Conservation (phyloP, 2,329 filamentous ascomycete genomes). For the Fusarium multiceps region DNA sequence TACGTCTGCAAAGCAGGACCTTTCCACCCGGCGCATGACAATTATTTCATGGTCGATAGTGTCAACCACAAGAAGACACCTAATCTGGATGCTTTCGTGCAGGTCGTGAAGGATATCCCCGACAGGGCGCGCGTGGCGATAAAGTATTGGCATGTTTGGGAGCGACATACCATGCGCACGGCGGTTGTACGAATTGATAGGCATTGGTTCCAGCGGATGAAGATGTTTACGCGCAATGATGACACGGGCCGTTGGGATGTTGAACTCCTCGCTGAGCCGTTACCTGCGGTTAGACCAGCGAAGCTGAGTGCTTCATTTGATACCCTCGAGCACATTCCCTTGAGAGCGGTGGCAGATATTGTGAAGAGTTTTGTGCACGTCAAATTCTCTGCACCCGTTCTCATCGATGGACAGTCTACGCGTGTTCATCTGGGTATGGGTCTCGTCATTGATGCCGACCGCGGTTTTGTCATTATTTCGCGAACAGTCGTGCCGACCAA, state of each 20-base stretch:
- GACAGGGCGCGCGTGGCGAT: constrained; percentile 25
- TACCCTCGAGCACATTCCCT: constrained; percentile 84
- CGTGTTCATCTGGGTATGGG: constrained; percentile 92
- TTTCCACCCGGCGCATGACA: constrained; percentile 4
- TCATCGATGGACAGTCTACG: constrained; percentile 76
- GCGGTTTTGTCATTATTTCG: constrained; percentile 93
- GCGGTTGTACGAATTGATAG: constrained; percentile 91
- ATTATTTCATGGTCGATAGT: constrained; percentile 72
- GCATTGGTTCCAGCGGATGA: constrained; percentile 96
- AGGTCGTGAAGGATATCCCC: constrained; percentile 22
- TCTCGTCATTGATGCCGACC: constrained; percentile 92
- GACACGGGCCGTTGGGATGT: constrained; percentile 94
- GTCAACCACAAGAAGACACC: constrained; percentile 86
- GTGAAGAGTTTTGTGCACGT: constrained; percentile 95
- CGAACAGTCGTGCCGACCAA: constrained; percentile 94
- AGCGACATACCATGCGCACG: constrained; percentile 84
- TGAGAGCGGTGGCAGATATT: constrained; percentile 88
- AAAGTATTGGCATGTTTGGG: constrained; percentile 26
- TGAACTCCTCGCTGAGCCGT: constrained; percentile 79
- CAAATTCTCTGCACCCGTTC: constrained; percentile 90
- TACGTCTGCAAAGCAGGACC: constrained; percentile 66
- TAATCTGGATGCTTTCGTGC: constrained; percentile 69
- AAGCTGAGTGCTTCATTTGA: constrained; percentile 89
- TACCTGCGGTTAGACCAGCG: constrained; percentile 78
- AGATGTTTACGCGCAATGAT: constrained; percentile 90